phyloP scores from a whole-genome alignment of 371 early-diverging fungal species.

The Mucor velutinosus region DNA sequence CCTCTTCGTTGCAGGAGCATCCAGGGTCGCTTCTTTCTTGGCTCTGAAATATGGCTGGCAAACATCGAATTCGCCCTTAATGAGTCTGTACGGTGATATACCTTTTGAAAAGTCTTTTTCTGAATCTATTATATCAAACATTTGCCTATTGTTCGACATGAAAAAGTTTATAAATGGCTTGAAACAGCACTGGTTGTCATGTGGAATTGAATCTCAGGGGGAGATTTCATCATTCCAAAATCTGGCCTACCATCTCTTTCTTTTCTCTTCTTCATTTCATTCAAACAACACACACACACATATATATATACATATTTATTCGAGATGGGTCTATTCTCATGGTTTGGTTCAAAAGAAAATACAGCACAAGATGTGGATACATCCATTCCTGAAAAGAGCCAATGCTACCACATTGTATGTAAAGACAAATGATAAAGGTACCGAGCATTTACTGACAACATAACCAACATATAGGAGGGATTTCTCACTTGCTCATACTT shows the following conservation, averaged over 20 bases:
- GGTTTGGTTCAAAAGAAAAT: slow-evolving; percentile 20
- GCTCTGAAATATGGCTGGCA: slow-evolving; percentile 36
- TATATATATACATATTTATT: not conserved
- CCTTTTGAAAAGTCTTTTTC: slow-evolving; percentile 20
- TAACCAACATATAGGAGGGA: slow-evolving; percentile 38
- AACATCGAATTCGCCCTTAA: slow-evolving; percentile 35
- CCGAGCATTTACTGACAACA: not conserved
- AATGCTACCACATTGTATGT: slow-evolving; percentile 51
- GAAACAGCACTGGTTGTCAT: not conserved
- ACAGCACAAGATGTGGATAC: slow-evolving; percentile 25
- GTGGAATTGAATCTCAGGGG: not conserved
- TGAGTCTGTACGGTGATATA: slow-evolving; percentile 21
- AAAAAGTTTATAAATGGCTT: not conserved
- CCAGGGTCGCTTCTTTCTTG: not conserved
- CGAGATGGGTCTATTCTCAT: slow-evolving; percentile 36
- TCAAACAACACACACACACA: not conserved
- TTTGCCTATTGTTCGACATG: not conserved
- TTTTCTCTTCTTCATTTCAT: not conserved
- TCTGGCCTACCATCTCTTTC: not conserved
- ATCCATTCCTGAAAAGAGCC: slow-evolving; percentile 42
- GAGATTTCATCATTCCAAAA: no score
- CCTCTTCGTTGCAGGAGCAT: slow-evolving; percentile 10
- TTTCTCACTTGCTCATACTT: slow-evolving; percentile 52
- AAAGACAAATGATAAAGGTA: not conserved
- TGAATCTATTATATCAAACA: slow-evolving; percentile 27